Evolutionary conservation across 192 early-diverging fungal genomes (phyloP), one percentile per base, ranked within the genome.

Genomic region (Podila epigama): DNA sequence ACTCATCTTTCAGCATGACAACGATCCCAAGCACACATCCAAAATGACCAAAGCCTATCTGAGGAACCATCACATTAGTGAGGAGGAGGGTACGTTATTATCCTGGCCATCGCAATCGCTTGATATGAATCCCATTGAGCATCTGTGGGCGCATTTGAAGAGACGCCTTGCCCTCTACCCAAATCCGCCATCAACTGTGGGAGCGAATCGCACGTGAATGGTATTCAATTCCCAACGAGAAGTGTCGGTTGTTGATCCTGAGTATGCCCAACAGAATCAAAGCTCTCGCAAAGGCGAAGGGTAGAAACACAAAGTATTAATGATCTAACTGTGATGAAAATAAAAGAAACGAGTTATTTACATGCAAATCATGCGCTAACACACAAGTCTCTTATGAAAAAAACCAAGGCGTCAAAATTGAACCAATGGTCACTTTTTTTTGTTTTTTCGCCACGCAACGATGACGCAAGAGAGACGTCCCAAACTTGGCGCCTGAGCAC

Each of bases 1-100:
- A 42, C 29, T 69, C 12, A 29, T 66, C 51, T 80, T 83, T 22
- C 70, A 80, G 16, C 71, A 83, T 20, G 70, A 82, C 63, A 79
- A 81, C 35, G 70, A 75, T 41, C 79, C 66, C 5, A 81, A 75
- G 62, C 79, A 81, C 44, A 81, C 59, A 11, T 35, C 62, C 1
- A 62, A 69, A 25, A n/a, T 56, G 16, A 61, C 67, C 4, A 57
- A 65, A 41, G 66, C 60, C 4, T 73, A 59, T 29, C 32, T 73
- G 60, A 44, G 37, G 0, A 35, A 29, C 18, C n/a, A 51, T 0
- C 20, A 58, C 5, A 5, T 70, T 4, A 70, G 54, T 4, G 68
- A 58, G 68, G 41, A 29, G 11, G 59, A 48, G 12, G 68, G 53
- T 48, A 57, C n/a, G 42, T 60, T 63, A 48, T 42, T 70, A 5